Evolutionary conservation across 164 flowering plant species (phyloP).

Genomic region (Magnolia kwangsiensis): DNA sequence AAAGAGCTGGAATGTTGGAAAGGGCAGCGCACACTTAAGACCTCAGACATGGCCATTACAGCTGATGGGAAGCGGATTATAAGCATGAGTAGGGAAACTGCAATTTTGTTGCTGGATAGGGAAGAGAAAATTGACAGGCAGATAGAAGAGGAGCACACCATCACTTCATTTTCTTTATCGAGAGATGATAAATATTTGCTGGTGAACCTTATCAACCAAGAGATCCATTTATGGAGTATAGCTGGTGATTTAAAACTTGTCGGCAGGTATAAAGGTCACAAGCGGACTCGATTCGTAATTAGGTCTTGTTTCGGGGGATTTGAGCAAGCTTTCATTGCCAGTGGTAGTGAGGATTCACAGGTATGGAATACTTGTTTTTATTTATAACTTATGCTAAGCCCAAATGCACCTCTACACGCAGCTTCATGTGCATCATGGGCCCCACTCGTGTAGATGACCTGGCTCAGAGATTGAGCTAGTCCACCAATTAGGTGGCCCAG

Average conservation of each 20-base stretch:
- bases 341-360: slow-evolving; percentile 94
- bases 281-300: slow-evolving; percentile 59
- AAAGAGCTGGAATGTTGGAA: slow-evolving; percentile 71
- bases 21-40: slow-evolving; percentile 58
- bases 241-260: slow-evolving; percentile 45
- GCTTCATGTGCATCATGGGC: no score
- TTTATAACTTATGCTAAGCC: no score
- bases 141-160: slow-evolving; percentile 54
- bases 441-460: no score
- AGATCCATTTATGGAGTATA: slow-evolving; percentile 77
- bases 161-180: slow-evolving; percentile 71
- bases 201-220: slow-evolving; percentile 66
- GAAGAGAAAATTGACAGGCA: slow-evolving; percentile 49
- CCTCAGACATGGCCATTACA: slow-evolving; percentile 71
- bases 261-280: slow-evolving; percentile 68
- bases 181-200: slow-evolving; percentile 50
- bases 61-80: slow-evolving; percentile 65
- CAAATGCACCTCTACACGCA: neutral
- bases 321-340: slow-evolving; percentile 71
- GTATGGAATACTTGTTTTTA: slow-evolving; percentile 25
- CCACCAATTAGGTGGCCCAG: neutral
- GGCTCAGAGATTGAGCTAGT: no score
- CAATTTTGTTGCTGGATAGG: slow-evolving; percentile 48
- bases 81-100: slow-evolving; percentile 52
- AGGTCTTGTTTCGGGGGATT: slow-evolving; percentile 85